Evolutionary conservation across 495 filamentous ascomycete species (phyloP).

Genomic region (Neurospora sp.): DNA sequence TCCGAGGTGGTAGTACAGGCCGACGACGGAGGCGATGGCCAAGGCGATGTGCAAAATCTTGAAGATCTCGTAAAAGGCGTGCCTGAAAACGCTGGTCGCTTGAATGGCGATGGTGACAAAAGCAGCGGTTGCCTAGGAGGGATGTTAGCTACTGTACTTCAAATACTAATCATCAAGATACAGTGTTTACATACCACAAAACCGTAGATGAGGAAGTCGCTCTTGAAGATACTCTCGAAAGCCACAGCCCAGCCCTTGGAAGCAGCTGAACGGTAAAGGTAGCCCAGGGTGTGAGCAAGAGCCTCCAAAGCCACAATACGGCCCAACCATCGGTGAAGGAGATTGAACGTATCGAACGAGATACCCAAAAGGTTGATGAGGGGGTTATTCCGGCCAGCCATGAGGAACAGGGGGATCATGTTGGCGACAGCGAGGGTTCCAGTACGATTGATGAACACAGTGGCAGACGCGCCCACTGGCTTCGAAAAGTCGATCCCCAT

Average conservation of each 20-base stretch:
- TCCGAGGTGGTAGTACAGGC: constrained; percentile 61
- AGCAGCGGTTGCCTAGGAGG: constrained; percentile 40
- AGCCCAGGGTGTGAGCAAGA: constrained; percentile 51
- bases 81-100: constrained; percentile 64
- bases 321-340: constrained; percentile 71
- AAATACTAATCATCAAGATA: background rate
- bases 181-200: constrained; percentile 41
- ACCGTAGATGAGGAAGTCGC: constrained; percentile 37
- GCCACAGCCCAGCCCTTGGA: constrained; percentile 38
- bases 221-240: constrained; percentile 22
- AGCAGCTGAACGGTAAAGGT: constrained; percentile 17
- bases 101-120: constrained; percentile 59
- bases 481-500: constrained; percentile 58
- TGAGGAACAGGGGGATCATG: constrained; percentile 53
- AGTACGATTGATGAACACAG: constrained; percentile 57
- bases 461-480: constrained; percentile 24
- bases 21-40: constrained; percentile 52
- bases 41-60: constrained; percentile 66
- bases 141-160: constrained; percentile 9
- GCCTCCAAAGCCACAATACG: constrained; percentile 60
- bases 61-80: constrained; percentile 88
- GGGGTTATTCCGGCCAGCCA: constrained; percentile 50
- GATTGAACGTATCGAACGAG: constrained; percentile 69
- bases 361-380: constrained; percentile 53
- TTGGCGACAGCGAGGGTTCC: constrained; percentile 72